Evolutionary conservation across 495 filamentous ascomycete species (phyloP), one percentile per base, ranked within the genome.

Genomic region (Hypoxylon cercidicola): DNA sequence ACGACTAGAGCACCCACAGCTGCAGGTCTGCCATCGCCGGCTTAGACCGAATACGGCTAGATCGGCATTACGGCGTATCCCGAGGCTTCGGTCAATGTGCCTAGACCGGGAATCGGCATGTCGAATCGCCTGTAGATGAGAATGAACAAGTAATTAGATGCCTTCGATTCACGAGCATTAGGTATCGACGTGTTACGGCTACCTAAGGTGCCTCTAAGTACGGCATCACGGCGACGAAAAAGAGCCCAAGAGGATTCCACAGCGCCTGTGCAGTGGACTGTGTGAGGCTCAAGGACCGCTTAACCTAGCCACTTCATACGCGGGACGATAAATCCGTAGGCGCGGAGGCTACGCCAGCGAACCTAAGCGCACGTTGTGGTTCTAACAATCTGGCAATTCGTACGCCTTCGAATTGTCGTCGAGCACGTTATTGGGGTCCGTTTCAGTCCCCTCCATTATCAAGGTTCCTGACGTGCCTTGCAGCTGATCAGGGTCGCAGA

Each of bases 1-100:
- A 45, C 13, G 28, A 61, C 20, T 32, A 19, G 52, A 66, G 52
- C 57, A 61, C 57, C 51, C 47, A 52, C 63, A 66, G 46, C 50
- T 55, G 49, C 50, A 60, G 25, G 6, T 34, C 49, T 28, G 32
- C 25, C 20, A 13, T 41, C 43, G 44, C 49, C 23, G 11, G 25
- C 30, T 52, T 66, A 56, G 49, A 28, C 55, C 63, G 28, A 35
- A 53, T 57, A 15, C 32, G 57, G 34, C 15, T 49, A 47, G 52
- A 60, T 47, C 57, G 34, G 44, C 46, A 62, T 35, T n/a, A 15
- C 15, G 15, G 55, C 13, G 45, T 51, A 61, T 56, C 62, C 55
- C 55, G 55, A 60, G 55, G 39, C 44, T 49, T 62, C 51, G 50
- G 55, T 54, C 35, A 48, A 34, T 30, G 47, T 25, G 28, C 39